Evolutionary conservation across 2,329 filamentous ascomycete genomes (phyloP).

Genomic region (Fusarium beomiforme): DNA sequence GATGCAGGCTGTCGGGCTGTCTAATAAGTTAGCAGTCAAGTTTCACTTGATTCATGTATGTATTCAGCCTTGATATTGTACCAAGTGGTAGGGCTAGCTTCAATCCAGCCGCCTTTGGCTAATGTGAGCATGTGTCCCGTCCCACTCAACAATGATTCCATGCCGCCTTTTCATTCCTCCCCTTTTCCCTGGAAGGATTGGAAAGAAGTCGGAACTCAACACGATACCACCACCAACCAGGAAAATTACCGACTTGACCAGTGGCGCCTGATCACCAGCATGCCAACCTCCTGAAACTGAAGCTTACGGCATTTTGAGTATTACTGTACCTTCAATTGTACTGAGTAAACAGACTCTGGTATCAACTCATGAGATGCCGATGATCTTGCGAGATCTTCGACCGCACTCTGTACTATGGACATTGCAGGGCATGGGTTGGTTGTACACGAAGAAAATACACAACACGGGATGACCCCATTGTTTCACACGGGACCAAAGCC

Average conservation of each 20-base stretch:
- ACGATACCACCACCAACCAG: conserved; percentile 21
- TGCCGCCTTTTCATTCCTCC: conserved; percentile 20
- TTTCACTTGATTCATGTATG: conserved; percentile 20
- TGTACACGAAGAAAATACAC: background rate
- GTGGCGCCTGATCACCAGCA: conserved; percentile 2
- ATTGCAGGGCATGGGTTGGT: conserved; percentile 10
- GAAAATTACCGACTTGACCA: conserved; percentile 3
- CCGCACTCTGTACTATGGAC: conserved; percentile 9
- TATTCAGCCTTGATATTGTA: background rate
- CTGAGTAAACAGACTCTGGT: background rate
- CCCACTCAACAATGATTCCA: conserved; percentile 33
- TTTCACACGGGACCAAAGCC: conserved; percentile 12
- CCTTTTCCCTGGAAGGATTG: conserved; percentile 12
- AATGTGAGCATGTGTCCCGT: conserved; percentile 17
- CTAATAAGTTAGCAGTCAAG: background rate
- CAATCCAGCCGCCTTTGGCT: conserved; percentile 10
- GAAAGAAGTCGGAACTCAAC: conserved; percentile 24
- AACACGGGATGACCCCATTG: conserved; percentile 10
- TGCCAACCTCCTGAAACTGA: conserved; percentile 22
- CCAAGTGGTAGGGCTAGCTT: conserved; percentile 20
- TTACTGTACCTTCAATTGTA: background rate
- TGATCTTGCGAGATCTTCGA: conserved; percentile 35
- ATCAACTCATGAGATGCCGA: conserved; percentile 12
- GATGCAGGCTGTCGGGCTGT: background rate
- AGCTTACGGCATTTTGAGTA: conserved; percentile 30